A percentile compares a stretch with the other conserved stretches of the same genome.
Evolutionary conservation across 352 stramenopile species (phyloP).

Genomic region (Aphanomyces cochlioides): DNA sequence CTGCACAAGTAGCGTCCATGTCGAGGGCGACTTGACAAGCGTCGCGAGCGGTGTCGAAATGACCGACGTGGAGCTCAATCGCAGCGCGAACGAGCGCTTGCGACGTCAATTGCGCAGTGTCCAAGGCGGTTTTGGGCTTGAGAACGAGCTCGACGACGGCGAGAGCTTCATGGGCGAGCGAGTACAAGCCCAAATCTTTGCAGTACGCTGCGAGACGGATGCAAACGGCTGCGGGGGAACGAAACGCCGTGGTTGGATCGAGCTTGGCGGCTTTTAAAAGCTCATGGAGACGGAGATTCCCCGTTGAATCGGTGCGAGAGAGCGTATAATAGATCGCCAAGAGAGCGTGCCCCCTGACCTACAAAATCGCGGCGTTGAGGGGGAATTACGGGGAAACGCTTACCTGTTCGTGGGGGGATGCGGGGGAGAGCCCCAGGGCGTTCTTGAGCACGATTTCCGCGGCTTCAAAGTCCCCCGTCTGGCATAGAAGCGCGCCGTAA

Average conservation of each 20-base stretch:
- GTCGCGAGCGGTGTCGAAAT: neutral
- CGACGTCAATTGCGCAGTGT: neutral
- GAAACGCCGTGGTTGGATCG: constrained; percentile 24
- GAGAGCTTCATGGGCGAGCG: constrained; percentile 39
- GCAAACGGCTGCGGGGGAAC: constrained; percentile 44
- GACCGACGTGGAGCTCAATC: constrained; percentile 3
- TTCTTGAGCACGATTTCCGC: constrained; percentile 48
- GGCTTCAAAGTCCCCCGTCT: constrained; percentile 48
- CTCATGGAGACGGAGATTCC: constrained; percentile 64
- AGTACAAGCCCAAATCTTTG: constrained; percentile 45
- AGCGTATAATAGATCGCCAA: constrained; percentile 57
- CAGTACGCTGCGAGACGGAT: constrained; percentile 49
- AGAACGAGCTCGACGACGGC: constrained; percentile 37
- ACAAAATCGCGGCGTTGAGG: neutral
- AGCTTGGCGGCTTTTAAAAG: constrained; percentile 52
- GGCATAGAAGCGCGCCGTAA: constrained; percentile 56
- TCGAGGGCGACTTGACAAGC: constrained; percentile 20
- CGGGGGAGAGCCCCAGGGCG: constrained; percentile 31
- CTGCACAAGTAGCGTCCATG: neutral
- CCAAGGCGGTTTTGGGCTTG: constrained; percentile 23
- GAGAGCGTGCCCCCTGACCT: constrained; percentile 43
- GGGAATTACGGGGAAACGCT: neutral
- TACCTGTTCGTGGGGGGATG: neutral
- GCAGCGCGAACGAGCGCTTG: constrained; percentile 15
- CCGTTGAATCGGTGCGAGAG: constrained; percentile 44